Base-by-base conservation (phyloP, 2,329 filamentous ascomycete species). In the Aspergillus sp. region DNA sequence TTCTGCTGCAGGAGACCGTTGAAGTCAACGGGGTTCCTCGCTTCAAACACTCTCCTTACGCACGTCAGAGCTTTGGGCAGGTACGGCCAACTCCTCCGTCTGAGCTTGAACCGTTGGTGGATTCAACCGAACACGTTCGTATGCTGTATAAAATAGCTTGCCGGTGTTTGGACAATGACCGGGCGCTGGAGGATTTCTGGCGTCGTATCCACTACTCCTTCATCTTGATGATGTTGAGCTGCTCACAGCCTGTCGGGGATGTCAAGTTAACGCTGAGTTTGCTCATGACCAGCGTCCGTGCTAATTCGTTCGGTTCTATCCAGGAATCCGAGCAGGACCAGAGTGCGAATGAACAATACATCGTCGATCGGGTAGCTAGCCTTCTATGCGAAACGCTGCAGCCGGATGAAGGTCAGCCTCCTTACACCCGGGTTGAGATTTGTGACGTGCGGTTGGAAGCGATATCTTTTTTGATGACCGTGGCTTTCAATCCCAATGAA, bases 211-310 rank as follows among this genome's bases (percentile, higher is more conserved):
- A 81, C 12, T 81, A 80, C 55, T 80, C 82, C 34, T 85, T 85
- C 64, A 76, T 83, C n/a, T 69, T 86, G 32, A 78, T 86, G 67
- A 81, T 86, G 69, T 73, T 88, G 5, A 81, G 83, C 62, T 80
- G 80, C 59, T 80, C 80, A 41, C 84, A 87, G 57, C 82, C 80
- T 6, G 72, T 84, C n/a, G 66, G 73, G 6, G 81, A 86, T 45
- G 83, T 87, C 47, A 75, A 75, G 3, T 68, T 84, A 17, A 81
- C 81, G 56, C 68, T 88, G 15, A 77, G 78, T 32, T 76, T 87
- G 11, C 74, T 88, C 2, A 74, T 76, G 32, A 85, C 81, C 1
- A 86, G 85, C 48, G 77, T 82, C 7, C 76, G 83, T 1, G 60
- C 76, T 2, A 69, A 75, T 5, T 81, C 82, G 0, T 83, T 87